phyloP scores from a whole-genome alignment of 495 filamentous ascomycete species.

The Podospora pseudocomata region DNA sequence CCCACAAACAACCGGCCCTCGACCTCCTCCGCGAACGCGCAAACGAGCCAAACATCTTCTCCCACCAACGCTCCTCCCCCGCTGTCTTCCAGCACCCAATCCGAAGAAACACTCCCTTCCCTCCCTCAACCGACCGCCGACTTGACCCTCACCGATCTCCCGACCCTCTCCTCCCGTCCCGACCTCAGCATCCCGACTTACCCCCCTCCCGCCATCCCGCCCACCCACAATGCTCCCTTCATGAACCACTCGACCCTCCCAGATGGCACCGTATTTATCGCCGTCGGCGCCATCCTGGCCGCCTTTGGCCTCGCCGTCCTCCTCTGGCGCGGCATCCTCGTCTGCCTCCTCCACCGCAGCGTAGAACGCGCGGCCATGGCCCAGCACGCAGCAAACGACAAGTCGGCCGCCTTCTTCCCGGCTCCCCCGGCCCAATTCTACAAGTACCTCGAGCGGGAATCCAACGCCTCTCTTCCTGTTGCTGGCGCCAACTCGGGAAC shows the following conservation, averaged over 20 bases:
- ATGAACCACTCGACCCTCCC: constrained; percentile 91
- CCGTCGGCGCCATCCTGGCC: constrained; percentile 81
- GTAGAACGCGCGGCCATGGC: constrained; percentile 74
- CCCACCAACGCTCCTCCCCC: background rate
- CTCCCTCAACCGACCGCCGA: constrained; percentile 4
- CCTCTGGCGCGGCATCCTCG: constrained; percentile 82
- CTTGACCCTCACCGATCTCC: constrained; percentile 34
- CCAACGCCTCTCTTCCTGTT: constrained; percentile 57
- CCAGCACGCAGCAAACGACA: constrained; percentile 64
- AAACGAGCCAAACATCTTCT: constrained; percentile 1
- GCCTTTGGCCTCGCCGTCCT: constrained; percentile 75
- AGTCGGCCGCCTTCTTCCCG: constrained; percentile 46
- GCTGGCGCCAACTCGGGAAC: constrained; percentile 34
- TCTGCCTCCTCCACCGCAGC: constrained; percentile 87
- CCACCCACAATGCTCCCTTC: constrained; percentile 81
- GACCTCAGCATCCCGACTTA: constrained; percentile 42
- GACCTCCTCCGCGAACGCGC: background rate
- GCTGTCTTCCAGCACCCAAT: constrained; percentile 6
- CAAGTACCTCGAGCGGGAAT: constrained; percentile 55
- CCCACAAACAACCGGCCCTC: background rate
- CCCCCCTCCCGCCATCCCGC: constrained; percentile 68
- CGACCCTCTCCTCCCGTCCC: constrained; percentile 44
- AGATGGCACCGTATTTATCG: constrained; percentile 95
- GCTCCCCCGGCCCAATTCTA: constrained; percentile 53
- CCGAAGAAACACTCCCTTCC: background rate